phyloP scores from a whole-genome alignment of 2,329 filamentous ascomycete species.

The Cladosporium sphaerospermum region DNA sequence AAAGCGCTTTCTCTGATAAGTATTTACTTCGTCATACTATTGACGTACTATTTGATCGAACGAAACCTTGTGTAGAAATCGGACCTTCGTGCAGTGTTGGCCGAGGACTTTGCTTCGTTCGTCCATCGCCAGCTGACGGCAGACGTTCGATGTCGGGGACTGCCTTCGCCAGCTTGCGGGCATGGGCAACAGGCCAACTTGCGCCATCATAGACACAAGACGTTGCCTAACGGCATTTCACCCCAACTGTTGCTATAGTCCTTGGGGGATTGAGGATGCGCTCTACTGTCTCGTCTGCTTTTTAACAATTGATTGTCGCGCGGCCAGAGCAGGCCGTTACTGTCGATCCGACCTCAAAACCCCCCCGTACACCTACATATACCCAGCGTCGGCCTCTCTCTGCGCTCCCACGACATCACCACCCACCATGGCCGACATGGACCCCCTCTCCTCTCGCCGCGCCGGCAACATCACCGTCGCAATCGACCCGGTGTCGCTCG shows the following conservation, averaged over 20 bases:
- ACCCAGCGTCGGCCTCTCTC: not conserved
- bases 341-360: not conserved
- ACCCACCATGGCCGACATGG: slow-evolving; percentile 5
- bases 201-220: not conserved
- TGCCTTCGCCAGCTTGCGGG: not conserved
- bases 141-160: not conserved
- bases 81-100: no score
- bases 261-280: not conserved
- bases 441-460: not conserved
- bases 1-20: no score
- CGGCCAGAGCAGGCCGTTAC: not conserved
- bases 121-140: no score
- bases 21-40: no score
- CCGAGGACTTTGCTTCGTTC: no score
- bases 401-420: not conserved
- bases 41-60: no score
- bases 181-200: not conserved
- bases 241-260: not conserved
- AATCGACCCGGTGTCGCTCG: slow-evolving; percentile 48
- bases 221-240: not conserved
- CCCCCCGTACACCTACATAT: slow-evolving; percentile 3
- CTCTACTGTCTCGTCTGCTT: not conserved
- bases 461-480: slow-evolving; percentile 23
- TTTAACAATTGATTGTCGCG: not conserved
- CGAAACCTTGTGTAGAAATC: no score